Base-by-base conservation (phyloP, 2,329 filamentous ascomycete species). In the Ilyonectria sp. region DNA sequence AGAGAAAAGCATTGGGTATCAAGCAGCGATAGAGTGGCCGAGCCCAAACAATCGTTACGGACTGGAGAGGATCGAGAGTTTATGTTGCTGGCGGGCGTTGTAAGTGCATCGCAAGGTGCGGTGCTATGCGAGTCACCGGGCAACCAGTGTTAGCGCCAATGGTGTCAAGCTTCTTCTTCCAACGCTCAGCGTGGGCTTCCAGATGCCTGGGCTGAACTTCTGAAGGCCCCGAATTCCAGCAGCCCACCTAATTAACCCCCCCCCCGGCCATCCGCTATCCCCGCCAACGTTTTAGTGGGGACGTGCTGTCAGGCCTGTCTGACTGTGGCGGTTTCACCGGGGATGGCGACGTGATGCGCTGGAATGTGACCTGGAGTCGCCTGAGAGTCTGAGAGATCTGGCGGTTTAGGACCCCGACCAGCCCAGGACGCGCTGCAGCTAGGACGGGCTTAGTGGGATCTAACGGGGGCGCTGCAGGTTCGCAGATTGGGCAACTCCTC, bases 11-110 rank as follows among this genome's bases (percentile, higher is more conserved):
- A 59, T 53, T 49, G 56, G 59, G 67, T 66, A 72, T 70, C 60
- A 71, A 63, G 63, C 61, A 69, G 62, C 60, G 56, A 63, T 63
- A 35, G 31, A 69, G 57, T 71, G 63, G 61, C 63, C 55, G 60
- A 65, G 69, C 61, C 66, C 59, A 60, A 63, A 63, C 66, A 57
- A 53, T 43, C 29, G 43, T 29, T 47, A 58, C 37, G 46, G 54
- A 65, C 64, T 61, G 63, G 44, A 54, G 43, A 61, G 19, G 40
- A 63, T 49, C 49, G 29, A 35, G 55, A 61, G 65, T 62, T 67
- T 60, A 55, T 64, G 55, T 67, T 61, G 52, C 29, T n/a, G 17
- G 29, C 29, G 33, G 19, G 19, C 29, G 31, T 33, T 63, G 35
- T 61, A 62, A 58, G 58, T 66, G 63, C 31, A 37, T 33, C 46